phyloP scores from a whole-genome alignment of 2,329 filamentous ascomycete species.

The Tolypocladium ophioglossoides region DNA sequence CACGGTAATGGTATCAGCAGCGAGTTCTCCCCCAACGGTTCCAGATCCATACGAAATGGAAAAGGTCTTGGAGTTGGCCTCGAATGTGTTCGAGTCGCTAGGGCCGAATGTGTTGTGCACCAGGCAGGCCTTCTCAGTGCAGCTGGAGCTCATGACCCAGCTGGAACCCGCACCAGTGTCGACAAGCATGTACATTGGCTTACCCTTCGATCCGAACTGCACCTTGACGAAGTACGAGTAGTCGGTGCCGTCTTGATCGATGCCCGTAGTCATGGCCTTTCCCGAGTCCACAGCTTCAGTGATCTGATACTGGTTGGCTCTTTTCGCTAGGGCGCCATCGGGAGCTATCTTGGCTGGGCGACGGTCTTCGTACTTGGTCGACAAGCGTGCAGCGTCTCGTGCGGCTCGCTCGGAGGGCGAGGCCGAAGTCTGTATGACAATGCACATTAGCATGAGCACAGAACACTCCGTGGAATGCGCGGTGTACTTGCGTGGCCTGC shows the following conservation, averaged over 20 bases:
- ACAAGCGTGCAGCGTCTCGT: slow-evolving; percentile 16
- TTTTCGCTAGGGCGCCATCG: slow-evolving; percentile 15
- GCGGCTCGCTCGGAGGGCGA: slow-evolving; percentile 24
- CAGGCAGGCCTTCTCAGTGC: slow-evolving; percentile 54
- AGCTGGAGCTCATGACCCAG: slow-evolving; percentile 72
- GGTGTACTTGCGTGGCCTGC: slow-evolving; percentile 7
- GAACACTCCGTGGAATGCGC: neutral
- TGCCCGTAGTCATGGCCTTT: slow-evolving; percentile 37
- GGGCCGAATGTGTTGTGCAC: slow-evolving; percentile 61
- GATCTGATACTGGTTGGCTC: slow-evolving; percentile 37
- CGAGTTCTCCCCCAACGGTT: slow-evolving; percentile 55
- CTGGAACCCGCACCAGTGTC: slow-evolving; percentile 62
- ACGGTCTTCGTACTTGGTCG: slow-evolving; percentile 24
- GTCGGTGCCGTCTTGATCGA: slow-evolving; percentile 55
- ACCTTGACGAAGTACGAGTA: slow-evolving; percentile 55
- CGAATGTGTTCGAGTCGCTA: slow-evolving; percentile 53
- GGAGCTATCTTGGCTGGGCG: neutral
- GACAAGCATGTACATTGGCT: slow-evolving; percentile 49
- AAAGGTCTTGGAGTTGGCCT: slow-evolving; percentile 44
- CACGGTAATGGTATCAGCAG: slow-evolving; percentile 55
- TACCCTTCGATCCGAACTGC: slow-evolving; percentile 41
- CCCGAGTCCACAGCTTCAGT: slow-evolving; percentile 34
- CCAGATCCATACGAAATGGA: slow-evolving; percentile 69
- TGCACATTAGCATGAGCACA: neutral
- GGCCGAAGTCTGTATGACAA: slow-evolving; percentile 17